Evolutionary conservation across 257 asterid species (phyloP).

Genomic region (Capsicum pubescens): DNA sequence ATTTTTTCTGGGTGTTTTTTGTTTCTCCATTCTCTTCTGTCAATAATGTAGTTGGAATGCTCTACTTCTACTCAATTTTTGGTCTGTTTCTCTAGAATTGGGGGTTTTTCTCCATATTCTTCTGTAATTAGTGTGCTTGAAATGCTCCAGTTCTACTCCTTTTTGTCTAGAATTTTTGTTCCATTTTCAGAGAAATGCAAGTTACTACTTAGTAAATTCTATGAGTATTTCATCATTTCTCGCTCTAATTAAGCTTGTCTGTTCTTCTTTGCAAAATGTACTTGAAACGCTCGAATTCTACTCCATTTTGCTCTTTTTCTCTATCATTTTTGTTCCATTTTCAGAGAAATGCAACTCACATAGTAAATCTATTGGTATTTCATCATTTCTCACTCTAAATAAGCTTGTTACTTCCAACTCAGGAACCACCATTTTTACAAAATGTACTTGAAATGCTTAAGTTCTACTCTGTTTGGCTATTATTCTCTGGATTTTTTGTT

Average conservation of each 20-base stretch:
- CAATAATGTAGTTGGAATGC: background rate
- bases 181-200: no score
- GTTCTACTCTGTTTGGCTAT: background rate
- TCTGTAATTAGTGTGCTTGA: no score
- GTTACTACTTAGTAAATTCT: no score
- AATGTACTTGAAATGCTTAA: background rate
- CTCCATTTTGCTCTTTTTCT: background rate
- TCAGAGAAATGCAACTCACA: background rate
- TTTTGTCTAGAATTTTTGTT: no score
- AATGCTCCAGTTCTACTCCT: background rate
- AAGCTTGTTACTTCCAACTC: background rate
- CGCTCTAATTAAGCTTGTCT: no score
- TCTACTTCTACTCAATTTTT: background rate
- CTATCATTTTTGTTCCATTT: background rate
- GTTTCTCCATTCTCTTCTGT: background rate
- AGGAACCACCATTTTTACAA: background rate
- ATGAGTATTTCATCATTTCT: no score
- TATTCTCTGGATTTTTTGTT: background rate
- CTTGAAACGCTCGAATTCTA: background rate
- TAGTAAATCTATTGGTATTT: conserved; percentile 58
- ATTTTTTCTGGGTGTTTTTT: background rate
- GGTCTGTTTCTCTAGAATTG: background rate
- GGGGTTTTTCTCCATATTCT: background rate
- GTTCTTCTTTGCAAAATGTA: background rate
- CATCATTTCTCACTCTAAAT: background rate